Evolutionary conservation across 192 early-diverging fungal genomes (phyloP), one percentile per base, ranked within the genome.

Genomic region (Umbelopsis ramanniana): DNA sequence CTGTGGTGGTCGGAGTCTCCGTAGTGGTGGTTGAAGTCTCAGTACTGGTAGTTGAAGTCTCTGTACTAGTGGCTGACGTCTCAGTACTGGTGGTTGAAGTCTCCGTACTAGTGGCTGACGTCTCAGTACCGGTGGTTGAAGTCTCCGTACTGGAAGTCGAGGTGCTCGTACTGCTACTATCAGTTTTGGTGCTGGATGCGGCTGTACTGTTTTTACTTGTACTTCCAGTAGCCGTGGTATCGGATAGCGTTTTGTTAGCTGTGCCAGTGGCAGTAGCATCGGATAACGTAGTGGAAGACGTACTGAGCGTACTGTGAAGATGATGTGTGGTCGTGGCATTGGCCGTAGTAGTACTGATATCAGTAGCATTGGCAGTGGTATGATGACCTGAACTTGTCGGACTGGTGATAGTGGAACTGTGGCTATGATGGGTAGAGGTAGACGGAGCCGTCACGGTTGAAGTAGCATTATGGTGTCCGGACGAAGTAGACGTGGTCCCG

Each of bases 381-480:
- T 57, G 54, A 24, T 57, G 54, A 29, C 54, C 54, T 24, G 54
- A 57, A 24, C 23, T 57, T 19, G 57, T 63, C 11, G 47, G 6
- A 19, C 26, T 33, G 8, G 26, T n/a, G n/a, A n/a, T n/a, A n/a
- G n/a, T 29, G 6, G 68, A 23, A 29, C 50, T 48, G 11, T 69
- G 46, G 29, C 47, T 6, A n/a, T n/a, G 43, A 33, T 23, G 4
- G 17, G n/a, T n/a, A 48, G n/a, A 21, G 5, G 38, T 43, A 11
- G 63, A 43, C 10, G 37, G 37, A 3, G 38, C 19, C 7, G 68
- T 50, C 1, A 47, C 26, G 1, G 68, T 69, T 6, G 46, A 6
- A 0, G 47, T 46, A 0, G 37, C 66, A 15, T 68, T 22, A 26
- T 68, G 38, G 23, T 68, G n/a, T n/a, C 7, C 8, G 15, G 67